Base-by-base conservation (phyloP, 495 filamentous ascomycete genomes). In the Trichoderma orchidacearum region DNA sequence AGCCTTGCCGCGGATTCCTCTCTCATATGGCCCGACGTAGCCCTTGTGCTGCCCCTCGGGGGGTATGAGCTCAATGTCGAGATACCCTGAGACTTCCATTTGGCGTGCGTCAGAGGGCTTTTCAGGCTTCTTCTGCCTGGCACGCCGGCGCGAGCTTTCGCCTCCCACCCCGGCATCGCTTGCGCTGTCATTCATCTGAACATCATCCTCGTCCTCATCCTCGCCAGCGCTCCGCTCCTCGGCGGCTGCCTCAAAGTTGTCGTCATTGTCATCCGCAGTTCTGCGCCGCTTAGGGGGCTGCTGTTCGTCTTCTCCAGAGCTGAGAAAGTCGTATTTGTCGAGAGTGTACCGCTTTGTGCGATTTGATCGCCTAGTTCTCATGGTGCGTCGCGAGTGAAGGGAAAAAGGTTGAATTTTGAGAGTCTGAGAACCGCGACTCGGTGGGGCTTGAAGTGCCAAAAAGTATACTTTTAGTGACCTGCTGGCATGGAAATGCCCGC, bases 201-300 rank as follows among this genome's bases (percentile, higher is more conserved):
- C 53, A n/a, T 55, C 53, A 13, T 55, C 53, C 6, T 34, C 53
- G 3, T 27, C 30, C 3, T 32, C 53, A 4, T 54, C 53, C 29
- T 55, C 53, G n/a, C 21, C 30, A 35, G 53, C 30, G 53, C 30
- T 27, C 4, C 23, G 23, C 30, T 55, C 53, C 3, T 38, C 31
- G n/a, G 30, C 53, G 23, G n/a, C 30, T 21, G 28, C 51, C n/a
- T 55, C 53, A 18, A 55, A 55, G 18, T 55, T 55, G 29, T 31
- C 30, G 30, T 55, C 53, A 31, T 38, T 21, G 31, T 55, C 53
- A n/a, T 34, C 30, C 5, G 31, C 53, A 32, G 23, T 55, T 25
- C 36, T 55, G 23, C 31, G 53, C n/a, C 53, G 53, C 17, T 34
- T 31, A 25, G 3, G 53, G 36, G 53, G 6, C 30, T 55, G 30